Conservation (phyloP, 352 stramenopile species). For the Pythium pyrilobum region DNA sequence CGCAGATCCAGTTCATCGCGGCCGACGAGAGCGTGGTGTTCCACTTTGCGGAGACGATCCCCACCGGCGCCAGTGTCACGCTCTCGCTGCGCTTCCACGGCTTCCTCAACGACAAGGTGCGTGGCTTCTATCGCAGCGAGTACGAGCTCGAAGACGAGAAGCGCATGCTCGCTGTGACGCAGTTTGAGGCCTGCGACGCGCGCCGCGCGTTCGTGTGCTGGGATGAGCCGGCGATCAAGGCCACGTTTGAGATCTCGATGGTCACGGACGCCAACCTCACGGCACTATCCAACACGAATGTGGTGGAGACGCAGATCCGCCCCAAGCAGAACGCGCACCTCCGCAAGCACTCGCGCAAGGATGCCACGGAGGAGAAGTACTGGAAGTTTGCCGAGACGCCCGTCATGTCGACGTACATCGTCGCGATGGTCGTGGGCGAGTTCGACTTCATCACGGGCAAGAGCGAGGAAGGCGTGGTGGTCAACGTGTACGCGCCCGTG, state of each 20-base stretch:
- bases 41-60: conserved; percentile 38
- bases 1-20: conserved; percentile 39
- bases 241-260: conserved; percentile 92
- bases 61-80: conserved; percentile 24
- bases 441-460: conserved; percentile 92
- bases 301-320: conserved; percentile 66
- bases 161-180: conserved; percentile 90
- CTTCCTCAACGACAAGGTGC: conserved; percentile 89
- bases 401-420: conserved; percentile 97
- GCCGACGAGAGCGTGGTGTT: conserved; percentile 60
- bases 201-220: conserved; percentile 96
- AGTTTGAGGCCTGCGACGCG: conserved; percentile 80
- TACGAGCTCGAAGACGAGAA: conserved; percentile 90
- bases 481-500: conserved; percentile 93
- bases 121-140: conserved; percentile 92
- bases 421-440: conserved; percentile 94
- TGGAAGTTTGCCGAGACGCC: conserved; percentile 89
- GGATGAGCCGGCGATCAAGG: conserved; percentile 97
- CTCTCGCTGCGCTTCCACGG: conserved; percentile 58
- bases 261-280: conserved; percentile 88
- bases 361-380: conserved; percentile 42
- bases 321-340: conserved; percentile 51
- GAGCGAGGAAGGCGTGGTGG: conserved; percentile 85
- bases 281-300: conserved; percentile 96
- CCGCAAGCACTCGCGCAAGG: conserved; percentile 32